Evolutionary conservation across 495 filamentous ascomycete species (phyloP), one percentile per base, ranked within the genome.

Genomic region (Penicillium pancosmium): DNA sequence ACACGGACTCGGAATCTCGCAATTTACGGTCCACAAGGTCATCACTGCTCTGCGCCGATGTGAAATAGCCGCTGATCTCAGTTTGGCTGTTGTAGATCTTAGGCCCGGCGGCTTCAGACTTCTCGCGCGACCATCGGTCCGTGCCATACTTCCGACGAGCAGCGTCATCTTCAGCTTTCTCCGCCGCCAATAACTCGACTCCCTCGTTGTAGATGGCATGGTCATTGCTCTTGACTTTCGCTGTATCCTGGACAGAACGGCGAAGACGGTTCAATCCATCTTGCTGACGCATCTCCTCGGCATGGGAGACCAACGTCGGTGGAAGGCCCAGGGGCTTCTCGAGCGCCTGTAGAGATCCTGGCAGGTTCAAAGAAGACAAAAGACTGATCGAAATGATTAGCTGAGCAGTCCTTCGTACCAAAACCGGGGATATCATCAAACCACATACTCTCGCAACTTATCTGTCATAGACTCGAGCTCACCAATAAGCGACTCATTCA

Each of bases 271-370:
- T 83, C 18, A 93, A 71, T 0, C 93, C 93, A 67, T 95, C 91
- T 63, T 92, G 90, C 68, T 98, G 93, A n/a, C 91, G 83, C 51
- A 98, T 88, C 66, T 98, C 94, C 64, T 98, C 95, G 9, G 94
- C 94, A 66, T 97, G 94, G 11, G 92, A 88, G 9, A 90, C 82
- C 4, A 98, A 73, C 0, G 83, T 88, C 7, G 90, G 89, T 1
- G 94, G 94, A n/a, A 98, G 74, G 0, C 94, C 94, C 0, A 98
- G 82, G 0, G 94, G 93, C 66, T 96, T 98, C 63, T 98, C 94
- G 0, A 98, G 80, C 0, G 95, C 94, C 68, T 98, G 95, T 3
- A 98, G 74, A 1, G 93, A 96, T 2, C 94, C 94, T 0, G 94
- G 94, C 0, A 98, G 83, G 61, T 97, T 96, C 13, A 98, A 76